Evolutionary conservation across 2,329 filamentous ascomycete species (phyloP), one percentile per base, ranked within the genome.

Genomic region (Chaetoscypha palmicola): DNA sequence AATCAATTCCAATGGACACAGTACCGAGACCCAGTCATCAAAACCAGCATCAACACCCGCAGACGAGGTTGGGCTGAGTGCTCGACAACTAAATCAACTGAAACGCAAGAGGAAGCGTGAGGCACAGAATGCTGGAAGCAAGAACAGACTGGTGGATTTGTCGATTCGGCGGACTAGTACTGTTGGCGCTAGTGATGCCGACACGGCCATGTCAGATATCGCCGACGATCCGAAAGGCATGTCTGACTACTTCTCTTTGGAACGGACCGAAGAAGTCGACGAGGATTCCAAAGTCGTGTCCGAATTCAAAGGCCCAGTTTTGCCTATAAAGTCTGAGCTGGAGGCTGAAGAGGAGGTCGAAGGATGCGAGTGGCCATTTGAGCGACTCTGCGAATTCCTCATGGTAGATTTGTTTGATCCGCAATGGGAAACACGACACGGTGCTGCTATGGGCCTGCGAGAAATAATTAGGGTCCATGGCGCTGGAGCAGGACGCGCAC

Each of bases 391-490:
- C 63, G 92, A 97, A 49, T 92, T 96, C 57, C 76, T 98, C 46
- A 91, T 87, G 58, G 75, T 97, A 24, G 92, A 98, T 61, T 73
- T 98, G 1, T 97, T 98, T 56, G 91, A 98, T 60, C 72, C 85
- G 2, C 82, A 84, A 37, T 98, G 92, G 94, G 92, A 98, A 64
- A 89, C 90, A 5, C 83, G 92, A 12, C 92, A 98, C 63, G 92
- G 92, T 58, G 92, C 94, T 44, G 90, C 92, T 11, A 92, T 98
- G 83, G 92, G 88, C 9, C 70, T 98, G 28, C 79, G 92, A 58
- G 92, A 98, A 64, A 80, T 98, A 14, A 74, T 96, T 40, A 81
- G 91, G 49, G 85, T 89, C n/a, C 92, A 98, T 59, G 92, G 92
- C 33, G 78, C 72, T 40, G 92, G 91, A 45, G 91, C 92, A 45